phyloP scores from a whole-genome alignment of 352 stramenopile genomes.

The Globisporangium spinosum region DNA sequence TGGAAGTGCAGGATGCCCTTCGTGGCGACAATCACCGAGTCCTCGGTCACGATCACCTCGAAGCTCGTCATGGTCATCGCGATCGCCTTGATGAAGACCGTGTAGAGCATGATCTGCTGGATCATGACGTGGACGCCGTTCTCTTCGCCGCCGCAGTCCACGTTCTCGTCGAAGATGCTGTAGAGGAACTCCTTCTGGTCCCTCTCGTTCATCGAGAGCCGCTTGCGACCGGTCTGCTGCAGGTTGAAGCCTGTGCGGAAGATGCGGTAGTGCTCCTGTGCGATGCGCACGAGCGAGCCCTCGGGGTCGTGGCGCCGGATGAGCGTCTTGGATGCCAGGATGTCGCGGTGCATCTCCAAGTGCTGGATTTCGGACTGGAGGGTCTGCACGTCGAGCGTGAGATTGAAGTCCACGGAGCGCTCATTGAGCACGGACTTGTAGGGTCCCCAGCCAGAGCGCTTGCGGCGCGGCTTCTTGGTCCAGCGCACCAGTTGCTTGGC shows the following conservation, averaged over 20 bases:
- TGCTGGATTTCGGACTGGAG: constrained; percentile 36
- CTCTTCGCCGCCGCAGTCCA: constrained; percentile 24
- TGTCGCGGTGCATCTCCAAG: constrained; percentile 24
- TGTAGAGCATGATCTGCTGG: constrained; percentile 44
- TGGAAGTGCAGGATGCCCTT: constrained; percentile 33
- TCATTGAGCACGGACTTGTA: constrained; percentile 26
- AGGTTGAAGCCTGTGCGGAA: constrained; percentile 25
- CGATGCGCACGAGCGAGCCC: constrained; percentile 27
- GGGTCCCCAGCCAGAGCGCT: constrained; percentile 16
- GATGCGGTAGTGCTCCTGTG: constrained; percentile 26
- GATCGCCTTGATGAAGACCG: constrained; percentile 40
- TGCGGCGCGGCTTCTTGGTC: constrained; percentile 12
- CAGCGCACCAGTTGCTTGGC: not conserved
- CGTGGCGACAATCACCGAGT: constrained; percentile 33
- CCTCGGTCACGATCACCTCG: constrained; percentile 31
- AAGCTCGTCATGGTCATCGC: constrained; percentile 24
- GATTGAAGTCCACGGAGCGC: constrained; percentile 28
- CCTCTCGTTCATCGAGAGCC: constrained; percentile 16
- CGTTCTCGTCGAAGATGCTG: constrained; percentile 32
- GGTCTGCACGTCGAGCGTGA: constrained; percentile 37
- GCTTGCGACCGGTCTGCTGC: constrained; percentile 14
- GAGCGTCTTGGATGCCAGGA: constrained; percentile 26
- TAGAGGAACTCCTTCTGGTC: constrained; percentile 34
- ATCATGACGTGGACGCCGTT: constrained; percentile 33
- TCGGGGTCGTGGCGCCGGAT: constrained; percentile 21